Conservation (phyloP, 2,329 filamentous ascomycete genomes). For the Sphaceloma murrayae region DNA sequence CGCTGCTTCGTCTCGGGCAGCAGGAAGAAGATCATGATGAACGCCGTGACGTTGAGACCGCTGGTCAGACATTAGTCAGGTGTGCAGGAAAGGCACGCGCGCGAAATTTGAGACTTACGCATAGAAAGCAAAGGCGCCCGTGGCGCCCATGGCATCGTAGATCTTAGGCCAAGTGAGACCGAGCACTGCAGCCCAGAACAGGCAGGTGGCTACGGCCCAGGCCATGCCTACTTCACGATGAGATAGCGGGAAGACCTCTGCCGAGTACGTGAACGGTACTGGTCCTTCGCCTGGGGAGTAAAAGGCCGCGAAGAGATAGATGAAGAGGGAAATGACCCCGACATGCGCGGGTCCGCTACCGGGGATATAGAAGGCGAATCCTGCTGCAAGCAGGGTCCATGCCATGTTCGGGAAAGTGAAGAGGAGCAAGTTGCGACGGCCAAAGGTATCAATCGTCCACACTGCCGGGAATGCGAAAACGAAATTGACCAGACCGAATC, state of each 20-base stretch:
- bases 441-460: conserved; percentile 37
- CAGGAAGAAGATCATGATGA: conserved; percentile 43
- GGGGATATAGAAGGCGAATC: conserved; percentile 34
- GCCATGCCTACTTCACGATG: conserved; percentile 28
- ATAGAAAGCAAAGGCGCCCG: conserved; percentile 47
- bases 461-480: conserved; percentile 24
- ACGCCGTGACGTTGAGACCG: conserved; percentile 46
- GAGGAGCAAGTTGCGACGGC: conserved; percentile 35
- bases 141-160: conserved; percentile 39
- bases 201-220: conserved; percentile 55
- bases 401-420: conserved; percentile 39
- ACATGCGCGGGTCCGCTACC: conserved; percentile 21
- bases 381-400: conserved; percentile 40
- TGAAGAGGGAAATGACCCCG: conserved; percentile 23
- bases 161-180: conserved; percentile 56
- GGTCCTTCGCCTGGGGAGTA: conserved; percentile 23
- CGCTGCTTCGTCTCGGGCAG: conserved; percentile 40
- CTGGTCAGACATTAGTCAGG: no score
- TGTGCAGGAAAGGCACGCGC: no score
- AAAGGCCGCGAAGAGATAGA: conserved; percentile 25
- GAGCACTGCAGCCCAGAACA: conserved; percentile 50
- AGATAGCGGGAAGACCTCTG: conserved; percentile 27
- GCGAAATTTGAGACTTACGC: no score
- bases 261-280: conserved; percentile 26
- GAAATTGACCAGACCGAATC: conserved; percentile 25